Base-by-base conservation (phyloP, 1,284 basidiomycete species). In the Puccinia triticina region DNA sequence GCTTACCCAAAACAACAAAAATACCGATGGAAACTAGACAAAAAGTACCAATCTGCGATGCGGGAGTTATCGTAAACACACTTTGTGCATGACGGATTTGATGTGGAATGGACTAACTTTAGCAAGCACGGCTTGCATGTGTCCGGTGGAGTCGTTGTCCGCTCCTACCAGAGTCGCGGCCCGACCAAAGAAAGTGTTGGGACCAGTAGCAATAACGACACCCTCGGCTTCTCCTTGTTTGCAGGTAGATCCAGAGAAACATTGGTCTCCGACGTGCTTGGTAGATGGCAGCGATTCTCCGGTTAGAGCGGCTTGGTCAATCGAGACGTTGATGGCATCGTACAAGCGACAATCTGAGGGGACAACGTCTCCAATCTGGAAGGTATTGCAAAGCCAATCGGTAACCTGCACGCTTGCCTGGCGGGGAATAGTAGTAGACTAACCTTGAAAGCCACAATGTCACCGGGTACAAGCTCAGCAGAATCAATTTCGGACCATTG, bases 211-310 rank as follows among this genome's bases (percentile, higher is more conserved):
- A 88, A 96, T 98, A 87, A 97, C 94, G 82, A 97, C 93, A 89
- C 94, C 95, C 89, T 97, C 95, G 61, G 94, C 94, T 88, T 97
- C 95, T 89, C 95, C 95, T 89, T 95, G 94, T 88, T 98, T 97
- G 88, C 95, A 97, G 85, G 94, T 96, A 53, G 95, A 97, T 85
- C 94, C 94, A 82, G 93, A 94, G 91, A 97, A 98, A 88, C 94
- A 96, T 89, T 96, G 94, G 88, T 98, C 95, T 83, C 92, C 94
- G 82, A 91, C 88, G 89, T 96, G 95, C 91, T 98, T 98, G 87
- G 90, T 89, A 87, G 92, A 91, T 67, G 96, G 95, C 71, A 98
- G 91, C 26, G 94, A 97, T 90, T 97, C 95, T 87, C 95, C 96
- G 57, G 95, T 98, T 82, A 98, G 91, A 83, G 95, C 95, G 84